A percentile compares a stretch with the other conserved stretches of the same genome.
These are phyloP conservation scores for Nicotiana benthamiana DNA, from an alignment of 257 asterid genomes.

Conservation along the genomic window DNA sequence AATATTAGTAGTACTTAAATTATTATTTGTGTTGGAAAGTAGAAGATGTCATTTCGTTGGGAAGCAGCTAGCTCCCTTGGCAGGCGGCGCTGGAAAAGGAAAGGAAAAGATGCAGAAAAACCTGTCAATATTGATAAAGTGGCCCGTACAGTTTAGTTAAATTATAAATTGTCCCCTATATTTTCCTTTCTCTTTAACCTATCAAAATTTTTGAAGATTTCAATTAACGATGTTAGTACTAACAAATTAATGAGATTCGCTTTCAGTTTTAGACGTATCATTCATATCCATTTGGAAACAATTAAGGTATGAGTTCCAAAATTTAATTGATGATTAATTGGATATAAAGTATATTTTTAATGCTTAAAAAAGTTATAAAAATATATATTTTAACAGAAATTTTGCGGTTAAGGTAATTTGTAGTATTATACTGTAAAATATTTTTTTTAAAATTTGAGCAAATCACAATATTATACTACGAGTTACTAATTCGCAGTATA, in stretches of 20 bases:
- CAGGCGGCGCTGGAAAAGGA: conserved; percentile 4
- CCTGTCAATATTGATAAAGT: not conserved
- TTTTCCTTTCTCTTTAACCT: not conserved
- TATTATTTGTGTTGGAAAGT: not conserved
- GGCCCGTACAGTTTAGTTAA: not conserved
- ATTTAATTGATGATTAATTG: too few species aligned
- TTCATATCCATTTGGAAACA: not conserved
- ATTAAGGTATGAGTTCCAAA: too few species aligned
- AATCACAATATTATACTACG: too few species aligned
- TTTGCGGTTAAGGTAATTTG: too few species aligned
- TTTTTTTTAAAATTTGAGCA: too few species aligned
- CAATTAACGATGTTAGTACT: too few species aligned
- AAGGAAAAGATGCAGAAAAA: not conserved
- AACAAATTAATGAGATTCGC: not conserved
- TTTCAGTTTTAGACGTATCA: too few species aligned
- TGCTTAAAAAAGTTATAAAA: too few species aligned
- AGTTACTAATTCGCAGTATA: too few species aligned
- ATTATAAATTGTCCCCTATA: not conserved
- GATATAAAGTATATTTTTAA: too few species aligned
- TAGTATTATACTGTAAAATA: too few species aligned
- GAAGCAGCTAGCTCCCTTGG: not conserved
- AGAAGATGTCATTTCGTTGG: not conserved
- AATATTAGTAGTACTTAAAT: not conserved
- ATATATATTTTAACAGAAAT: too few species aligned
- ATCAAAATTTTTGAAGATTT: not conserved